Conservation (phyloP, 257 asterid genomes). For the Solanum piurae region DNA sequence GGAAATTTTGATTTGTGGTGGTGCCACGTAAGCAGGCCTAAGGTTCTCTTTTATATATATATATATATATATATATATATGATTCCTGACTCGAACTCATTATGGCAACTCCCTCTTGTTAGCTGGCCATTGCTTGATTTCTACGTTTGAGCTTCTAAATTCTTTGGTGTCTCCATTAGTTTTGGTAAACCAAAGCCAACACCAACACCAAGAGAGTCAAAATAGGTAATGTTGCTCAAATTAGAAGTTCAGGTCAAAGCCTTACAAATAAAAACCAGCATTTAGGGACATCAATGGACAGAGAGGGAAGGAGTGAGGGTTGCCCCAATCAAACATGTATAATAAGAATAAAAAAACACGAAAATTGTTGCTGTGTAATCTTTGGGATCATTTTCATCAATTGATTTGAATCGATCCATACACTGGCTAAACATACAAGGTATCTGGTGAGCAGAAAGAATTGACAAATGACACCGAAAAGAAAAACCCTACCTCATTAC, state of each 20-base stretch:
- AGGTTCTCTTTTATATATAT: too few relatives aligned
- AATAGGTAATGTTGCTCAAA: neutral
- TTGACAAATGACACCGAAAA: neutral
- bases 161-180: neutral
- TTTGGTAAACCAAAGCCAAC: neutral
- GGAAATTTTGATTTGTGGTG: too few relatives aligned
- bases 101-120: neutral
- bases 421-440: neutral
- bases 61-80: too few relatives aligned
- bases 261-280: neutral
- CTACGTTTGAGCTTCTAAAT: neutral
- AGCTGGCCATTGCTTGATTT: neutral
- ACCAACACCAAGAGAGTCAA: neutral
- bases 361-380: neutral
- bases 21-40: too few relatives aligned
- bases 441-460: neutral
- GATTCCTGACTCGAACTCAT: too few relatives aligned
- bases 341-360: neutral
- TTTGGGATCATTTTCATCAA: neutral
- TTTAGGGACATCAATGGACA: neutral
- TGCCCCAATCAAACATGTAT: neutral
- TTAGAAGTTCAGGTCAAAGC: neutral
- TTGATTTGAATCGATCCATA: neutral
- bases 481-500: neutral
- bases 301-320: neutral